Evolutionary conservation across 306 rosid species (phyloP).

Genomic region (Castanea sativa): DNA sequence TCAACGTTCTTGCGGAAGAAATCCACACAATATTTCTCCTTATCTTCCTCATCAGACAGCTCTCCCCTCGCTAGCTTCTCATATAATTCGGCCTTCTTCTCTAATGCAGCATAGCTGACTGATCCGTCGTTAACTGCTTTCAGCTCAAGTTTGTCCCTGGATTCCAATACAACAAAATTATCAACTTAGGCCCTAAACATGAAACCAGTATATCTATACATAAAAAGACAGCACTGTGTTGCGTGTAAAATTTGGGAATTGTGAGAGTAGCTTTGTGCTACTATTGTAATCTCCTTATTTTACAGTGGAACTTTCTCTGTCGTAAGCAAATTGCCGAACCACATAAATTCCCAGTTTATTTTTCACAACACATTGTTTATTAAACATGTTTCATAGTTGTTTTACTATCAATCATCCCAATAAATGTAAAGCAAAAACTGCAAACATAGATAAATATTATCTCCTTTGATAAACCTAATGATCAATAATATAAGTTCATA

Average conservation of each 20-base stretch:
- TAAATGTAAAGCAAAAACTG: background rate
- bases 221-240: background rate
- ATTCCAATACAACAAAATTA: slow-evolving; percentile 9
- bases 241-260: too few relatives aligned
- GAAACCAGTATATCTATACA: background rate
- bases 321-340: background rate
- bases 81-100: slow-evolving; percentile 77
- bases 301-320: background rate
- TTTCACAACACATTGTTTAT: background rate
- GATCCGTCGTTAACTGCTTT: slow-evolving; percentile 86
- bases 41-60: slow-evolving; percentile 81
- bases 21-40: slow-evolving; percentile 91
- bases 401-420: background rate
- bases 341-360: too few relatives aligned
- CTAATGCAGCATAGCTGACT: slow-evolving; percentile 78
- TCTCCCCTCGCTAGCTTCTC: slow-evolving; percentile 80
- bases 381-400: too few relatives aligned
- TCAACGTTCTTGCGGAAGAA: slow-evolving; percentile 71
- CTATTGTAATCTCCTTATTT: too few relatives aligned
- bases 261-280: too few relatives aligned
- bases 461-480: too few relatives aligned
- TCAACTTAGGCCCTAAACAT: background rate
- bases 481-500: too few relatives aligned
- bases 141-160: slow-evolving; percentile 90
- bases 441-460: too few relatives aligned